Base-by-base conservation (phyloP, 495 filamentous ascomycete species). In the Podospora appendiculata region DNA sequence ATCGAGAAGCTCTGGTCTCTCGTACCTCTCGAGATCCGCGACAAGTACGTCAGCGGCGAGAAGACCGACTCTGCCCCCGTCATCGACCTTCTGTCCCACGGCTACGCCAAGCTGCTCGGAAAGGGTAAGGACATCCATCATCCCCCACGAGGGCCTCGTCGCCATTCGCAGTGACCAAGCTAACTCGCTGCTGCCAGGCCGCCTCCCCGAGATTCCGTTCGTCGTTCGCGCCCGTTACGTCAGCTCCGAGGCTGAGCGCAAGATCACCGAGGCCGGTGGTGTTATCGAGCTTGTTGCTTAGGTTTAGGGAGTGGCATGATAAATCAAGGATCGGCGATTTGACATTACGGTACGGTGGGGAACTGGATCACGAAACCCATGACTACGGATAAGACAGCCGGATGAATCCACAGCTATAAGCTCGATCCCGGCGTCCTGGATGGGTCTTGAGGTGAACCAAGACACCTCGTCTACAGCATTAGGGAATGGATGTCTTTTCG, bases 1-100 rank as follows among this genome's bases (percentile, higher is more conserved):
- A 65, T 67, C 49, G 64, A 67, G 45, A 67, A 67, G 64, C 59
- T 67, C 53, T 67, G 64, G 64, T 63, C 64, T 45, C 62, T 67
- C 54, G 64, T 67, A 47, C 64, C 64, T 54, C 45, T 53, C 40
- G 64, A 67, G 62, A 49, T 58, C 50, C 64, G 64, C 43, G 64
- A 67, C 19, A 45, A 67, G 62, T 67, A 67, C 62, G 34, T 63
- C 55, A 60, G 57, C 53, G 64, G 64, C 52, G 48, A 50, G 32
- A 63, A 64, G 62, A 48, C 52, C 45, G 62, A 67, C 58, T 57
- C 64, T 45, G 64, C 64, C 18, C 64, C 64, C 52, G 64, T 67
- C 32, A 61, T 67, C 58, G 64, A 67, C 54, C 64, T 67, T 45
- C 64, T 67, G 34, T 57, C 64, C 47, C 62, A 67, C 59, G 64